A percentile compares a stretch with the other conserved stretches of the same genome.
Evolutionary conservation across 2,329 filamentous ascomycete species (phyloP).

Genomic region (Calonectria pseudoreteaudii): DNA sequence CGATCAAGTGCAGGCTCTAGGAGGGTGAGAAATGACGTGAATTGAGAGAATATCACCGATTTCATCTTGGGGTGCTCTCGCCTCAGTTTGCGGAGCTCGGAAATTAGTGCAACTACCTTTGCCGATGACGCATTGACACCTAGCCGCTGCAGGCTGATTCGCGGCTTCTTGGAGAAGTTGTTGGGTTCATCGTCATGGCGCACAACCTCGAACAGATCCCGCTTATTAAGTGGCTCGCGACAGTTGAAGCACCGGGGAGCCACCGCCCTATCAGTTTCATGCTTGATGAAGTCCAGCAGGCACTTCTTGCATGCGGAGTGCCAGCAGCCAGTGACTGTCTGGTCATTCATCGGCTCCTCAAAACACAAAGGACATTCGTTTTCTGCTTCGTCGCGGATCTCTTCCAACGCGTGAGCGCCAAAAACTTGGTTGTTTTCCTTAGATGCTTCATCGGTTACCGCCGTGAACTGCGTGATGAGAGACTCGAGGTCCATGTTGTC

Average conservation of each 20-base stretch:
- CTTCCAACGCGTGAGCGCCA: constrained; percentile 86
- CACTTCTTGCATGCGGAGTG: constrained; percentile 97
- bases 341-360: constrained; percentile 95
- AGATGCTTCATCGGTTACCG: constrained; percentile 71
- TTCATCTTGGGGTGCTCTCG: constrained; percentile 78
- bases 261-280: constrained; percentile 82
- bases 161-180: constrained; percentile 56
- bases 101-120: constrained; percentile 86
- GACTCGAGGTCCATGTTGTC: constrained; percentile 97
- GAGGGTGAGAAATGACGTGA: constrained; percentile 94
- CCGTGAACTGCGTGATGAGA: constrained; percentile 86
- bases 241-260: constrained; percentile 91
- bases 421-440: constrained; percentile 72
- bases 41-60: constrained; percentile 95
- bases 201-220: constrained; percentile 93
- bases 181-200: constrained; percentile 76
- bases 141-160: constrained; percentile 71
- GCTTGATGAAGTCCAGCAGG: constrained; percentile 88
- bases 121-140: constrained; percentile 80
- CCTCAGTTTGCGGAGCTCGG: constrained; percentile 77
- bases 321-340: constrained; percentile 96
- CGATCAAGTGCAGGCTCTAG: constrained; percentile 84
- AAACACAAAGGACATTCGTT: constrained; percentile 95
- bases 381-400: constrained; percentile 90
- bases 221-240: constrained; percentile 81